Percentiles rank a stretch among this genome's conserved stretches.
Evolutionary conservation across 441 rosid genomes (phyloP).

Genomic region (Lepidium campestre): DNA sequence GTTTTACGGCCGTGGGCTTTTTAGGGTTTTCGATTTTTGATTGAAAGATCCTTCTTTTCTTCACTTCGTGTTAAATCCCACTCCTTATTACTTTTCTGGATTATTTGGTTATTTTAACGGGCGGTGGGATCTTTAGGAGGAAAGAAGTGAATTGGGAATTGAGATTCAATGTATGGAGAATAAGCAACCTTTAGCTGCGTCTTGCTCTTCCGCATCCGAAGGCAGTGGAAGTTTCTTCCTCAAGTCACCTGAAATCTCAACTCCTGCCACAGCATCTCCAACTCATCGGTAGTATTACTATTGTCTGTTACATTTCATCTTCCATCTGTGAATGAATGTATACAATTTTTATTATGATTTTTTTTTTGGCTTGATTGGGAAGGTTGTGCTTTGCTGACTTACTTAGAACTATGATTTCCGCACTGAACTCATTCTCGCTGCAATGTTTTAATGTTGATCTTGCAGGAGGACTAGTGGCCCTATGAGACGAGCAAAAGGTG

Average conservation of each 20-base stretch:
- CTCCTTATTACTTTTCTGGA: not conserved
- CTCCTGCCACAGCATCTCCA: slow-evolving; percentile 64
- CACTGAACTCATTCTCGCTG: not conserved
- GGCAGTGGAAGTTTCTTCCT: slow-evolving; percentile 58
- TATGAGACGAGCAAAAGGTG: slow-evolving; percentile 93
- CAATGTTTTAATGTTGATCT: slow-evolving; percentile 3
- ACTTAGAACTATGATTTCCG: not conserved
- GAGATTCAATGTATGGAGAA: slow-evolving; percentile 76
- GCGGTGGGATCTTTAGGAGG: slow-evolving; percentile 36
- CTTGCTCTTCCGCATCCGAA: slow-evolving; percentile 75
- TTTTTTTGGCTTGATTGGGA: not conserved
- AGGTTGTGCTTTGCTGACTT: not conserved
- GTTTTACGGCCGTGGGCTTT: not conserved
- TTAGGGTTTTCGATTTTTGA: not conserved
- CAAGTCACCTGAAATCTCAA: slow-evolving; percentile 61
- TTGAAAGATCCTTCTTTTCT: not conserved
- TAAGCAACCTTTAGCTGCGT: slow-evolving; percentile 61
- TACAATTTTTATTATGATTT: not conserved
- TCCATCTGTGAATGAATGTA: not conserved
- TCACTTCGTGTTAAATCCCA: not conserved
- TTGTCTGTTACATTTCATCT: not conserved
- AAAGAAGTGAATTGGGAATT: slow-evolving; percentile 40
- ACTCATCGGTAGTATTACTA: slow-evolving; percentile 42
- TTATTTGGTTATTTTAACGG: not conserved
- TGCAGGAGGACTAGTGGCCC: slow-evolving; percentile 93